These are phyloP conservation scores for Cyberlindnera petersonii DNA, from an alignment of 805 yeast genomes.

Conservation along the genomic window DNA sequence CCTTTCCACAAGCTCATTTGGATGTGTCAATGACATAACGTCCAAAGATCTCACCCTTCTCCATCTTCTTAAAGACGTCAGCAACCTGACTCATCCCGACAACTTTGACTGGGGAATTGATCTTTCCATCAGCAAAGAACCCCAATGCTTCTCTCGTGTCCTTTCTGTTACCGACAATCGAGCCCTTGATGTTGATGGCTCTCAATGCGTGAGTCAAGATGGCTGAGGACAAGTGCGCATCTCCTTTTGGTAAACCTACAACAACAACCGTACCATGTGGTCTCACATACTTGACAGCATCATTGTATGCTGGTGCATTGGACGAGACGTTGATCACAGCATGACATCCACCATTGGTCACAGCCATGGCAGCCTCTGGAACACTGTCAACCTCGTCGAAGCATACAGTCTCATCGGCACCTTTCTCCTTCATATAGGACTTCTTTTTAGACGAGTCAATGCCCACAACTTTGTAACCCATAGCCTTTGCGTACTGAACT, in stretches of 20 bases:
- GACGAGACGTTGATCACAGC: constrained; percentile 65
- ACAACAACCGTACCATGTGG: constrained; percentile 62
- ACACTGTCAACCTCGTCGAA: constrained; percentile 48
- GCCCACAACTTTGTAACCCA: constrained; percentile 64
- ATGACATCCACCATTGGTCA: constrained; percentile 60
- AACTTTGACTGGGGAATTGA: constrained; percentile 52
- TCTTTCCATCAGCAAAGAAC: constrained; percentile 59
- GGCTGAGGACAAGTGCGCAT: constrained; percentile 49
- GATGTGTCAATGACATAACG: constrained; percentile 57
- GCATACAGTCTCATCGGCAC: constrained; percentile 55
- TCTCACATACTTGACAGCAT: constrained; percentile 52
- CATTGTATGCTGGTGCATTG: constrained; percentile 54
- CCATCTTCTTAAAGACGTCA: constrained; percentile 48
- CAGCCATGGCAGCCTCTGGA: constrained; percentile 25
- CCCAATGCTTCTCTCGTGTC: constrained; percentile 51
- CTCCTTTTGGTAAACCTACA: constrained; percentile 70
- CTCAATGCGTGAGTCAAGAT: constrained; percentile 26
- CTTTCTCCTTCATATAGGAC: constrained; percentile 43
- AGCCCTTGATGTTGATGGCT: constrained; percentile 49
- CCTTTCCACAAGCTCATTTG: constrained; percentile 10
- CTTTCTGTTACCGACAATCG: constrained; percentile 61
- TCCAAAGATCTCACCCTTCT: constrained; percentile 55
- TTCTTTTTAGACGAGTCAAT: constrained; percentile 62
- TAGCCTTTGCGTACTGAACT: constrained; percentile 64
- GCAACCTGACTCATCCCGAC: constrained; percentile 51